phyloP scores from a whole-genome alignment of 805 yeast species.

The Ogataea nakhonphanomensis region DNA sequence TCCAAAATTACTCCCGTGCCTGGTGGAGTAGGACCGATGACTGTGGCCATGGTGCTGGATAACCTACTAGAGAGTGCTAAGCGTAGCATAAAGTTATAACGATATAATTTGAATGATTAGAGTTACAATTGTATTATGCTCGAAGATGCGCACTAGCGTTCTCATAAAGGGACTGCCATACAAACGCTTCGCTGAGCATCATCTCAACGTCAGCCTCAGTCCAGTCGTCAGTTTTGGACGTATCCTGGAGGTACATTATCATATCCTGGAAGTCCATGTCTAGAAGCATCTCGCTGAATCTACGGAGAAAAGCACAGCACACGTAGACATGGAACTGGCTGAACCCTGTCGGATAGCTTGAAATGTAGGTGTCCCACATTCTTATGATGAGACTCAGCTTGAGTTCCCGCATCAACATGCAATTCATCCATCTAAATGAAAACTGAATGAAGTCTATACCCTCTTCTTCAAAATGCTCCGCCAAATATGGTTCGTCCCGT shows the following conservation, averaged over 20 bases:
- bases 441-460: slow-evolving; percentile 94
- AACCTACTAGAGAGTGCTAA: slow-evolving; percentile 79
- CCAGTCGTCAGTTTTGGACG: slow-evolving; percentile 80
- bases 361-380: slow-evolving; percentile 96
- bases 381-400: slow-evolving; percentile 74
- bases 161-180: slow-evolving; percentile 92
- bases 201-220: slow-evolving; percentile 85
- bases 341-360: slow-evolving; percentile 74
- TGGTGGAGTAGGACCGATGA: slow-evolving; percentile 99
- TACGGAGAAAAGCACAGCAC: slow-evolving; percentile 92
- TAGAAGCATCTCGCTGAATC: slow-evolving; percentile 76
- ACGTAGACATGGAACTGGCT: slow-evolving; percentile 94
- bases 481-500: slow-evolving; percentile 73
- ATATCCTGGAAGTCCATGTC: slow-evolving; percentile 93
- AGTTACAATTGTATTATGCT: slow-evolving; percentile 28
- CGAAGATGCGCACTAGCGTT: slow-evolving; percentile 82
- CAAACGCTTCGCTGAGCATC: slow-evolving; percentile 90
- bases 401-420: slow-evolving; percentile 91
- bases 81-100: slow-evolving; percentile 2
- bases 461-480: slow-evolving; percentile 71
- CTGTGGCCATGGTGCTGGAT: slow-evolving; percentile 90
- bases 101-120: neutral
- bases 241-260: slow-evolving; percentile 83
- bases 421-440: slow-evolving; percentile 98
- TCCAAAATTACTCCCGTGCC: slow-evolving; percentile 91